Evolutionary conservation across 192 early-diverging fungal genomes (phyloP).

Genomic region (Pilaira anomala): DNA sequence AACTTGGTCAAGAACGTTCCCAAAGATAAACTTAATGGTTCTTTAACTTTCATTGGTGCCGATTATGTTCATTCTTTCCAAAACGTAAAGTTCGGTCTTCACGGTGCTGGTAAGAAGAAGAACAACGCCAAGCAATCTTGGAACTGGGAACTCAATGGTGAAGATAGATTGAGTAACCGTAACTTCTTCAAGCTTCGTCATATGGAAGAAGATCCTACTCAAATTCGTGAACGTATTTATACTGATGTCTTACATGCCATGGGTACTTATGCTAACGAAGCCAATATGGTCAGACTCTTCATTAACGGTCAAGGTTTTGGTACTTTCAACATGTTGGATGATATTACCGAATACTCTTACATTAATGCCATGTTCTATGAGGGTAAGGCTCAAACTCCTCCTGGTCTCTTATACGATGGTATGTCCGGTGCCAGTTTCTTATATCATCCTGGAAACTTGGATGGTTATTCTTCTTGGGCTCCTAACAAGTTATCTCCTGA

Average conservation of each 20-base stretch:
- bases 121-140: conserved; percentile 53
- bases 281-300: conserved; percentile 44
- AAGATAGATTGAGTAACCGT: conserved; percentile 30
- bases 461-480: conserved; percentile 34
- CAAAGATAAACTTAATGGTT: conserved; percentile 12
- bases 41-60: conserved; percentile 37
- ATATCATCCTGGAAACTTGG: conserved; percentile 24
- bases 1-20: conserved; percentile 28
- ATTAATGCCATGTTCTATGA: conserved; percentile 40
- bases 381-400: conserved; percentile 28
- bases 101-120: conserved; percentile 48
- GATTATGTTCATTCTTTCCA: conserved; percentile 35
- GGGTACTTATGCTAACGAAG: conserved; percentile 43
- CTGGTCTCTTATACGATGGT: conserved; percentile 46
- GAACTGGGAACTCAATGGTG: conserved; percentile 29
- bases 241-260: conserved; percentile 43
- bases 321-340: conserved; percentile 50
- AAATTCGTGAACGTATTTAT: conserved; percentile 51
- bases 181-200: conserved; percentile 48
- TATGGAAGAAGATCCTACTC: conserved; percentile 50
- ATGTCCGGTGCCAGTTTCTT: conserved; percentile 41
- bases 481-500: conserved; percentile 32
- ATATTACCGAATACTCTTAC: conserved; percentile 43
- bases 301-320: conserved; percentile 43
- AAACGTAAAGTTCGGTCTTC: conserved; percentile 40